Percentiles rank a stretch among this genome's conserved stretches.
Evolutionary conservation across 305 asterid species (phyloP).

Genomic region (Rubia occidens): DNA sequence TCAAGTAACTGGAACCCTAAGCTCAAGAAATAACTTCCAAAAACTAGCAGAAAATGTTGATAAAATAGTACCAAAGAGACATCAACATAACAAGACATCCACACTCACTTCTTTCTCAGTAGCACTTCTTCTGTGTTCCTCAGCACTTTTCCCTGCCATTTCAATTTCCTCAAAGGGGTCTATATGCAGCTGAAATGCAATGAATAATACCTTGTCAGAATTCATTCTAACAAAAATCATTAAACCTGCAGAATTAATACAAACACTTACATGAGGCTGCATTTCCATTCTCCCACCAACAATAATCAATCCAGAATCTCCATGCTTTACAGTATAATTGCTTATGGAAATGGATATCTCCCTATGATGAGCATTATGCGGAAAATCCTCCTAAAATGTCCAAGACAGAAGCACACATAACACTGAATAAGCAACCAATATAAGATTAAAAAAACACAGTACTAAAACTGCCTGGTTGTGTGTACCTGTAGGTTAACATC

Average conservation of each 20-base stretch:
- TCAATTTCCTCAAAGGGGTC: constrained; percentile 97
- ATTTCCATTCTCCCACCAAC: constrained; percentile 98
- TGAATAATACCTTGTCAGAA: constrained; percentile 8
- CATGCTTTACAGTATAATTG: constrained; percentile 81
- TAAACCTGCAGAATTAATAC: background rate
- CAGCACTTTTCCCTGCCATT: constrained; percentile 64
- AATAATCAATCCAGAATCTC: constrained; percentile 83
- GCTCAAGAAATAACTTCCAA: background rate
- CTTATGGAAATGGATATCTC: constrained; percentile 80
- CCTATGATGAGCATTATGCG: constrained; percentile 92
- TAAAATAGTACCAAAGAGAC: background rate
- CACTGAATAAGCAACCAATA: background rate
- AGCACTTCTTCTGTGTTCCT: constrained; percentile 95
- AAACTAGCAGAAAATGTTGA: background rate
- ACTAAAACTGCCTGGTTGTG: background rate
- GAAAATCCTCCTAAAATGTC: constrained; percentile 68
- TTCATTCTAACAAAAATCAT: background rate
- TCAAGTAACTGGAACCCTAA: background rate
- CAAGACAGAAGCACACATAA: constrained; percentile 14
- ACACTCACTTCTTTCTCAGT: constrained; percentile 79
- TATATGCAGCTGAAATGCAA: constrained; percentile 51
- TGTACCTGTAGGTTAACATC: constrained; percentile 82
- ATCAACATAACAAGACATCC: constrained; percentile 3
- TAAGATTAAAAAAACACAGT: background rate
- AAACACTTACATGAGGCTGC: constrained; percentile 71